Base-by-base conservation (phyloP, 2,329 filamentous ascomycete genomes). In the Xylariomycetidae sp. region DNA sequence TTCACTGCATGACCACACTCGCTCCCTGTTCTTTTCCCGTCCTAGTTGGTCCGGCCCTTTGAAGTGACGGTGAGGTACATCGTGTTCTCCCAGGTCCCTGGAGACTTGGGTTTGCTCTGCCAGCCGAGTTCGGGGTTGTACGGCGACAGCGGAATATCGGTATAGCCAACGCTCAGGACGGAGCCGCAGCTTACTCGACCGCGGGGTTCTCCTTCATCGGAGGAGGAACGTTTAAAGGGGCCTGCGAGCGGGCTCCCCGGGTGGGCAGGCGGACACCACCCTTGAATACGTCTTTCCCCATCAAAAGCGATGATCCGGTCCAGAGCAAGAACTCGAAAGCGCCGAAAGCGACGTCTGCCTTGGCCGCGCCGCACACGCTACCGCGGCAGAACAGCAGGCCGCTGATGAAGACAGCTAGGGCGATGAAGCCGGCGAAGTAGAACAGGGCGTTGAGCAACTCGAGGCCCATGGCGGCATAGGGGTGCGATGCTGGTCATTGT, bases 341-440 rank as follows among this genome's bases (percentile, higher is more conserved):
- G 13, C 72, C 67, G 31, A 80, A 66, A 26, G 68, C 70, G n/a
- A 70, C 66, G 38, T 70, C 66, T 27, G 72, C 72, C 14, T 70
- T 69, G 25, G 72, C 74, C 10, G 70, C 66, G 16, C 62, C 62
- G 59, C 77, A 82, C 16, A 79, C 71, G 23, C 60, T 62, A 26
- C 76, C 77, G 17, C 65, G 62, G 58, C 77, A 81, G 59, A 76
- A 75, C 35, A 70, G 57, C 31, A 80, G 61, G 33, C 61, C 60
- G 51, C 65, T 61, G 43, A 81, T 67, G 58, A 77, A 80, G 41
- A 72, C 66, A 27, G 72, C 63, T 14, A 80, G 64, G 8, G 72
- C 72, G 46, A 77, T 65, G 58, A 80, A 80, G 36, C 74, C 75
- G 14, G 66, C 62, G 53, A 80, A 74, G 59, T 76, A 77, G 51